A percentile compares a stretch with the other conserved stretches of the same genome.
Conservation (phyloP, 371 early-diverging fungal genomes). For the Blakeslea trispora region DNA sequence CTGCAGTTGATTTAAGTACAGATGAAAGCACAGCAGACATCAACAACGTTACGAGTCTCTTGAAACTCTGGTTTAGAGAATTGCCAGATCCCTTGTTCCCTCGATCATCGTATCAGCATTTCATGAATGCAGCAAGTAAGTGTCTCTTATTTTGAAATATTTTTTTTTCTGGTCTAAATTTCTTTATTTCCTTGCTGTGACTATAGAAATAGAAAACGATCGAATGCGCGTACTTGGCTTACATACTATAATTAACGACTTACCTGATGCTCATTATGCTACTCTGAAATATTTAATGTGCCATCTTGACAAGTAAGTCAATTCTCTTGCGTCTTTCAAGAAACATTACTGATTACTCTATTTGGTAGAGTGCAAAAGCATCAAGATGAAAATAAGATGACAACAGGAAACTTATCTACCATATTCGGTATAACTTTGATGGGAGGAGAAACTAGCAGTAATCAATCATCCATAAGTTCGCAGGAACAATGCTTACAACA, state of each 20-base stretch:
- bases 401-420: conserved; percentile 79
- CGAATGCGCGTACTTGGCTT: conserved; percentile 57
- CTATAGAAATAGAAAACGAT: conserved; percentile 44
- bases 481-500: conserved; percentile 31
- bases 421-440: conserved; percentile 91
- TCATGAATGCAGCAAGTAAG: conserved; percentile 72
- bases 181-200: neutral
- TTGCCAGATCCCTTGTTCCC: conserved; percentile 88
- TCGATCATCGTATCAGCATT: conserved; percentile 55
- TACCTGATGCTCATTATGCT: conserved; percentile 80
- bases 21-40: conserved; percentile 69
- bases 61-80: conserved; percentile 94
- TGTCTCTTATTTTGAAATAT: neutral
- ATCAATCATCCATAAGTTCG: conserved; percentile 18
- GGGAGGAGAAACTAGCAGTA: conserved; percentile 43
- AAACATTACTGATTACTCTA: neutral
- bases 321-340: conserved; percentile 6
- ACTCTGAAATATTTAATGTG: conserved; percentile 74
- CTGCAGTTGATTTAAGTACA: conserved; percentile 60
- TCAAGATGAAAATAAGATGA: conserved; percentile 87
- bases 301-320: conserved; percentile 70
- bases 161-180: conserved; percentile 37
- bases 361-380: conserved; percentile 66
- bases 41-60: conserved; percentile 74
- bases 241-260: conserved; percentile 68